Evolutionary conservation across 371 early-diverging fungal species (phyloP).

Genomic region (Mortierella sp.): DNA sequence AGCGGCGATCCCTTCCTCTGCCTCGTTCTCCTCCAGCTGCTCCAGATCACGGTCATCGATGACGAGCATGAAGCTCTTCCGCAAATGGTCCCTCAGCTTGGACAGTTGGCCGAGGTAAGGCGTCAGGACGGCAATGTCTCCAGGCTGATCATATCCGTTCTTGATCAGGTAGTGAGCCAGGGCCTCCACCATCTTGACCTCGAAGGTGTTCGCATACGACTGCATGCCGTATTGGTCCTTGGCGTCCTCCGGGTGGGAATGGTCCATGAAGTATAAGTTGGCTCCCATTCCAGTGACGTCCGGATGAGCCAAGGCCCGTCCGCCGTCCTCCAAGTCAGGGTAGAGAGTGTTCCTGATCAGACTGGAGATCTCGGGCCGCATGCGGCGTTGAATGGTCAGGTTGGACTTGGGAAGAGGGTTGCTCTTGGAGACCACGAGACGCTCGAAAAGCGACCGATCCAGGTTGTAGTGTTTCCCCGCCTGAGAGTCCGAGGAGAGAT

Average conservation of each 20-base stretch:
- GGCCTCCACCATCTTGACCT: conserved; percentile 61
- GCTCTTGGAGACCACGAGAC: conserved; percentile 63
- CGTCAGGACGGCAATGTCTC: conserved; percentile 70
- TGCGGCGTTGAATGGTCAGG: conserved; percentile 77
- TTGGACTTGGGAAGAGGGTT: conserved; percentile 62
- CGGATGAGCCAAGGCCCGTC: conserved; percentile 46
- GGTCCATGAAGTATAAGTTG: conserved; percentile 63
- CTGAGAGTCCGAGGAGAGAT: conserved; percentile 49
- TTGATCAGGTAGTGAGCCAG: conserved; percentile 62
- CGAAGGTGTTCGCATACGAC: conserved; percentile 62
- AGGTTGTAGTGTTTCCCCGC: conserved; percentile 61
- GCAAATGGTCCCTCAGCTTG: conserved; percentile 57
- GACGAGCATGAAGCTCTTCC: conserved; percentile 29
- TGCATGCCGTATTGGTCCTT: conserved; percentile 42
- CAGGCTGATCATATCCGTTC: conserved; percentile 66
- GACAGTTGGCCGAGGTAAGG: conserved; percentile 68
- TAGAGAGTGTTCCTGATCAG: conserved; percentile 63
- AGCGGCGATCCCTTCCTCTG: conserved; percentile 11
- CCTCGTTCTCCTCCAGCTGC: conserved; percentile 38
- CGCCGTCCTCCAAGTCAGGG: conserved; percentile 53
- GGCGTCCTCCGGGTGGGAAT: conserved; percentile 58
- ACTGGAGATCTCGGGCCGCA: conserved; percentile 79
- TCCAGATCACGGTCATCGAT: conserved; percentile 61
- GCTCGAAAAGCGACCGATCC: conserved; percentile 77
- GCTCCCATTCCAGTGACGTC: conserved; percentile 60